Conservation (phyloP, 371 early-diverging fungal genomes). For the Lichtheimia corymbifera region DNA sequence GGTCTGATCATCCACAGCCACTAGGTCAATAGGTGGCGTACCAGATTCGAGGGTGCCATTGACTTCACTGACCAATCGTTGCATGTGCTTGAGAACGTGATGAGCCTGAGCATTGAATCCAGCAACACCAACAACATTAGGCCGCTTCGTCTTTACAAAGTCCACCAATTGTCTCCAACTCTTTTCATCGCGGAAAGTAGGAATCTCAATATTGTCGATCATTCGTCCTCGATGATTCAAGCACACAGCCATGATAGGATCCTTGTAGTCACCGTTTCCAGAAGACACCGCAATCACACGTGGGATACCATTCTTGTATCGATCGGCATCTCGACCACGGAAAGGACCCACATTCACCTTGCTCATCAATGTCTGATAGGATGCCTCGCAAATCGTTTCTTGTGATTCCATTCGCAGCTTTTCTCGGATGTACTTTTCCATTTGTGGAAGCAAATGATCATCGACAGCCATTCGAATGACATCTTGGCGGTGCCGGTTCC, state of each 20-base stretch:
- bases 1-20: slow-evolving; percentile 83
- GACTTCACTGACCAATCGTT: slow-evolving; percentile 57
- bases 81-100: slow-evolving; percentile 69
- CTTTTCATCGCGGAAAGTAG: slow-evolving; percentile 63
- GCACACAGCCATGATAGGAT: slow-evolving; percentile 73
- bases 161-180: slow-evolving; percentile 56
- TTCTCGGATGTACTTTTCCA: slow-evolving; percentile 77
- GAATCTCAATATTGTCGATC: slow-evolving; percentile 64
- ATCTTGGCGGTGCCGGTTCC: slow-evolving; percentile 81
- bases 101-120: slow-evolving; percentile 80
- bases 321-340: slow-evolving; percentile 47
- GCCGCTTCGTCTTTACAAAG: slow-evolving; percentile 62
- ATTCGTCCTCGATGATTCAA: slow-evolving; percentile 79
- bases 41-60: slow-evolving; percentile 34
- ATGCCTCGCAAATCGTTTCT: slow-evolving; percentile 67
- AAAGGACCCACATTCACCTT: slow-evolving; percentile 79
- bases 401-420: slow-evolving; percentile 73
- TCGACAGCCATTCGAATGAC: slow-evolving; percentile 64
- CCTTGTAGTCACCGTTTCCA: slow-evolving; percentile 74
- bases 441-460: slow-evolving; percentile 71
- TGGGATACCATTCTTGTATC: slow-evolving; percentile 57
- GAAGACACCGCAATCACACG: slow-evolving; percentile 84
- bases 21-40: slow-evolving; percentile 31
- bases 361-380: slow-evolving; percentile 65
- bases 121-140: slow-evolving; percentile 83